Base-by-base conservation (phyloP, 805 yeast species). In the Wickerhamiella azyma region DNA sequence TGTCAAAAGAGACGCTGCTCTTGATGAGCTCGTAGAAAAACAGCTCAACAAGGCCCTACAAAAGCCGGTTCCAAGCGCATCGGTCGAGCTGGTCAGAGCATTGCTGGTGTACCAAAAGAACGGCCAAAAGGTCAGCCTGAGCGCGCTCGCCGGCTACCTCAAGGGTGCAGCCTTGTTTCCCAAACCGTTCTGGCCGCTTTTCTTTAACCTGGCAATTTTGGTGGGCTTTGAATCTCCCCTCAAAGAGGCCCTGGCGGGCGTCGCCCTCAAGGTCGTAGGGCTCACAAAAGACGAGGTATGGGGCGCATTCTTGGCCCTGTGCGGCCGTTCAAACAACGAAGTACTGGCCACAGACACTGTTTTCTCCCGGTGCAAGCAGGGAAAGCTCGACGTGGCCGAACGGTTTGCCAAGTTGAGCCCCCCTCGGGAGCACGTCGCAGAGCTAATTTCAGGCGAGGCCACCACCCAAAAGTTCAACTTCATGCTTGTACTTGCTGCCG, bases 91-190 rank as follows among this genome's bases (percentile, higher is more conserved):
- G 5, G 38, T 59, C 1, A 55, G 59, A 17, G 29, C 71, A 43
- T 56, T 62, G 57, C 74, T 72, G 39, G 49, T 59, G 2, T 55
- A 74, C 8, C 62, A 76, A 5, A 73, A 72, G 45, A 61, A 66
- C 30, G 65, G 72, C 45, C 39, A 47, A 7, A 13, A 48, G n/a
- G 44, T 49, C 0, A 47, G 45, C 26, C 14, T 55, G 52, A 35
- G 43, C 0, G 50, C 61, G 3, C 18, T 52, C 7, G 49, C 51
- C 2, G 50, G 43, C 26, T 50, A 56, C 26, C 19, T 50, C 13
- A 37, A 45, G 2, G 16, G 46, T 9, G 49, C 45, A 1, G 37
- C 51, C 3, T 45, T 46, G n/a, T 54, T 50, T 13, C 49, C 52
- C 2, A 37, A 43, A 4, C 26, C 39, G 9, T 53, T 51, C 33